Evolutionary conservation across 257 asterid genomes (phyloP).

Genomic region (Gynochthodes officinalis): DNA sequence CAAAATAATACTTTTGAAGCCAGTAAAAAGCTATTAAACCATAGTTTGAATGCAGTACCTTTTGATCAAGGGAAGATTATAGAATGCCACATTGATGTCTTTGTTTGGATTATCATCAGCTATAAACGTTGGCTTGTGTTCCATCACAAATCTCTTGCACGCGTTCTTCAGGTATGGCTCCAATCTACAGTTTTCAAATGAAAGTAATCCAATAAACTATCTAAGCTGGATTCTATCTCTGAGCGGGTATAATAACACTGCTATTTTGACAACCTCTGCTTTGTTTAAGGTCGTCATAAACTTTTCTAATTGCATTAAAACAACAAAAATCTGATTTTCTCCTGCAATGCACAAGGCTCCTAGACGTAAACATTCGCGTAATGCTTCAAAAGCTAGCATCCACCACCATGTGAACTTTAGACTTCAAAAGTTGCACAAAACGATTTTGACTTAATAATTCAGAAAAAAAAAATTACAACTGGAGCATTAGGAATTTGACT

Average conservation of each 20-base stretch:
- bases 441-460: background rate
- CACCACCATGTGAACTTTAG: background rate
- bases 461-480: background rate
- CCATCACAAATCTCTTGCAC: conserved; percentile 84
- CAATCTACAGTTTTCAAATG: conserved; percentile 24
- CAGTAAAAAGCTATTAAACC: background rate
- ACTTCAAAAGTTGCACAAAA: too few relatives aligned
- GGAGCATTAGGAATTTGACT: background rate
- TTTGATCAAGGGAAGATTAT: conserved; percentile 78
- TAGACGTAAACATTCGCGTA: background rate
- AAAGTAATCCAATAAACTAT: background rate
- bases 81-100: conserved; percentile 83
- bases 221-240: background rate
- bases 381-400: background rate
- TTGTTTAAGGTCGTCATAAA: too few relatives aligned
- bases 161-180: conserved; percentile 82
- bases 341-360: background rate
- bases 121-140: conserved; percentile 64
- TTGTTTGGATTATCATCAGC: conserved; percentile 79
- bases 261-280: background rate
- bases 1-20: background rate
- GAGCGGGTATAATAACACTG: background rate
- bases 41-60: conserved; percentile 22
- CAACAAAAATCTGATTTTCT: background rate
- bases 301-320: background rate